phyloP scores from a whole-genome alignment of 768 basidiomycete genomes.

The Collybia sp. region DNA sequence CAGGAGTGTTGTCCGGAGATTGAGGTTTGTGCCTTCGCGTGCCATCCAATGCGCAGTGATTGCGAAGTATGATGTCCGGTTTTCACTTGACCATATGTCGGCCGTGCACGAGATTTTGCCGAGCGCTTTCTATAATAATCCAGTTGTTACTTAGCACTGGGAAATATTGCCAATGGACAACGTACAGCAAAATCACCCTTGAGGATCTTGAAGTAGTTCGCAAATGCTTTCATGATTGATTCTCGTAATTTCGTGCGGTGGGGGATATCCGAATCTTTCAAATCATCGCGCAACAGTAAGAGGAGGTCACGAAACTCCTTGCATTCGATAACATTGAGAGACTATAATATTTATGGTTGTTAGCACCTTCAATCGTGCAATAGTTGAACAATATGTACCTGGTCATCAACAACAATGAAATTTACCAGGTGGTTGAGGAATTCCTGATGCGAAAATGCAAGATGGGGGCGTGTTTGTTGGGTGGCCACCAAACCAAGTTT shows the following conservation, averaged over 20 bases:
- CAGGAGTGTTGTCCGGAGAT: slow-evolving; percentile 6
- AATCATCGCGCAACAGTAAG: slow-evolving; percentile 14
- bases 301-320: slow-evolving; percentile 19
- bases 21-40: background rate
- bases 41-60: slow-evolving; percentile 15
- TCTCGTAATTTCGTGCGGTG: slow-evolving; percentile 14
- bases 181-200: slow-evolving; percentile 1
- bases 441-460: too few relatives aligned
- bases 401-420: too few relatives aligned
- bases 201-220: slow-evolving; percentile 14
- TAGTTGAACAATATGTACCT: too few relatives aligned
- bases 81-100: slow-evolving; percentile 13
- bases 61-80: slow-evolving; percentile 5
- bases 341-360: too few relatives aligned
- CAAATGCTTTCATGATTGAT: slow-evolving; percentile 16
- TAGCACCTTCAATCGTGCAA: too few relatives aligned
- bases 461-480: too few relatives aligned
- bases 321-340: slow-evolving; percentile 17
- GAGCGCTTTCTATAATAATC: slow-evolving; percentile 6
- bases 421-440: too few relatives aligned
- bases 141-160: slow-evolving; percentile 1
- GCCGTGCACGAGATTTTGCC: slow-evolving; percentile 9
- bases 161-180: too few relatives aligned
- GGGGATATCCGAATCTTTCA: slow-evolving; percentile 19
- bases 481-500: too few relatives aligned